Conservation (phyloP, 2,329 filamentous ascomycete species). For the Phialophora expanda region DNA sequence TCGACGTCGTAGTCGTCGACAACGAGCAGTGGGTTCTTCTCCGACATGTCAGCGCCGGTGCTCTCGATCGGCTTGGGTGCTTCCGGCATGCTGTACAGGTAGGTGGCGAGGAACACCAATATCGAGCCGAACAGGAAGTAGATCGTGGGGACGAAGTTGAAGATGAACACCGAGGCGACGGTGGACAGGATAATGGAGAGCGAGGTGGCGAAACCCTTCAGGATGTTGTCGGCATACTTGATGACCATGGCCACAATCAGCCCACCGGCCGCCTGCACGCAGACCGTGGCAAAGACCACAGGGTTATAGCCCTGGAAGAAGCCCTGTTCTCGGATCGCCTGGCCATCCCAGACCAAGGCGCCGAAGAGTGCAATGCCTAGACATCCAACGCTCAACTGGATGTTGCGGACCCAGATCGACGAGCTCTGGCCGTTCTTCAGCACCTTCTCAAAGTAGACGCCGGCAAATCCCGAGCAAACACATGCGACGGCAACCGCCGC, state of each 20-base stretch:
- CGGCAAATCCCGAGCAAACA: slow-evolving; percentile 79
- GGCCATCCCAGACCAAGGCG: slow-evolving; percentile 83
- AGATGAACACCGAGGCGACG: slow-evolving; percentile 81
- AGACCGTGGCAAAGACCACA: slow-evolving; percentile 84
- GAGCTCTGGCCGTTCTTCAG: slow-evolving; percentile 78
- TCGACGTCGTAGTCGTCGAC: slow-evolving; percentile 32
- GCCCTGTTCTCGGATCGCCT: slow-evolving; percentile 77
- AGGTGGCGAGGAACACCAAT: slow-evolving; percentile 80
- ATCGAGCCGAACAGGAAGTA: slow-evolving; percentile 82
- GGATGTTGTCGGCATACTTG: slow-evolving; percentile 84
- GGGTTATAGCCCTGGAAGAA: slow-evolving; percentile 95
- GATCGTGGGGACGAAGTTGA: slow-evolving; percentile 64
- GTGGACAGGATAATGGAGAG: slow-evolving; percentile 89
- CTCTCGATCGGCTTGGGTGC: slow-evolving; percentile 20
- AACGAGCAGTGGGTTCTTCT: slow-evolving; percentile 30
- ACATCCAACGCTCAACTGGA: slow-evolving; percentile 92
- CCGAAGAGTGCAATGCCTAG: slow-evolving; percentile 86
- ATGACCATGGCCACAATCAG: slow-evolving; percentile 80
- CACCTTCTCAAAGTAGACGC: slow-evolving; percentile 75
- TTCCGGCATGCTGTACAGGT: slow-evolving; percentile 71
- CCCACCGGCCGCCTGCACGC: slow-evolving; percentile 83
- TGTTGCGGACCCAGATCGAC: slow-evolving; percentile 91
- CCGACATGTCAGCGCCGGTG: slow-evolving; percentile 12
- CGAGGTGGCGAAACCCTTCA: slow-evolving; percentile 91
- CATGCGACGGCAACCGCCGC: slow-evolving; percentile 78